These are phyloP conservation scores for Sorghum bicolor DNA, from an alignment of 176 grass and related monocot genomes.

Conservation along the genomic window Sorghum_bicolor_NCBIv3 NC_012870.2:7128501-7129000, in stretches of 20 bases:
- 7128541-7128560: not conserved
- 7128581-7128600: not conserved
- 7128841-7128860: too few relatives aligned
- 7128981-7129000: too few relatives aligned
- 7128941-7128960: too few relatives aligned
- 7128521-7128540: not conserved
- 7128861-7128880: too few relatives aligned
- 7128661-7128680: conserved; percentile 38
- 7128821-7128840: too few relatives aligned
- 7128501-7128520: conserved; percentile 1
- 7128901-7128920: too few relatives aligned
- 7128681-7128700: conserved; percentile 61
- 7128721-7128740: conserved; percentile 43
- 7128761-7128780: not conserved
- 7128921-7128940: too few relatives aligned
- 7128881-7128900: too few relatives aligned
- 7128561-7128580: not conserved
- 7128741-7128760: conserved; percentile 17
- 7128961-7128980: too few relatives aligned
- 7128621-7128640: not conserved
- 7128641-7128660: conserved; percentile 6
- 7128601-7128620: not conserved
- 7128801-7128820: too few relatives aligned
- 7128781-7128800: conserved; percentile 23
- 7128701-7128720: conserved; percentile 46